These are phyloP conservation scores for Hibiscus syriacus DNA, from an alignment of 345 rosid genomes.

Conservation along the genomic window DNA sequence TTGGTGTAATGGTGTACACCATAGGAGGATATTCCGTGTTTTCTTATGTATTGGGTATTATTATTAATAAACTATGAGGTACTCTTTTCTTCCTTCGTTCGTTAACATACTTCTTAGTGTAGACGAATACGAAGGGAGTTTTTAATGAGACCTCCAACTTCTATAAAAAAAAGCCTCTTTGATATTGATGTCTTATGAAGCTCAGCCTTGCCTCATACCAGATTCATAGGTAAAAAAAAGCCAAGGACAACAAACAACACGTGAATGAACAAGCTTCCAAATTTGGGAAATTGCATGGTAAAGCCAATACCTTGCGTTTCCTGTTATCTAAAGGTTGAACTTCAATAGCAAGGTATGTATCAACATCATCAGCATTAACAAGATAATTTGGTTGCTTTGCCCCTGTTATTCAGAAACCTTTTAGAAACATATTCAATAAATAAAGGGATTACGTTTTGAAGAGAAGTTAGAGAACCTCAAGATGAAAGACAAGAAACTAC, in stretches of 20 bases:
- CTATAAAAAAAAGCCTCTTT: background rate
- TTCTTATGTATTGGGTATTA: too few species aligned
- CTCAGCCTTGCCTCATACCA: conserved; percentile 1
- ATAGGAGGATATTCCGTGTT: too few species aligned
- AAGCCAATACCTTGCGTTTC: conserved; percentile 77
- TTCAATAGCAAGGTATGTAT: conserved; percentile 88
- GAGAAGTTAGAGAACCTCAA: conserved; percentile 12
- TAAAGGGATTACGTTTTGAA: conserved; percentile 12
- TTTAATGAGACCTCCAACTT: too few species aligned
- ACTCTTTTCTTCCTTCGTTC: too few species aligned
- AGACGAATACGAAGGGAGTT: too few species aligned
- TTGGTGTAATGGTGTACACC: too few species aligned
- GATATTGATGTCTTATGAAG: background rate
- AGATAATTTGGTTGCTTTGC: conserved; percentile 97
- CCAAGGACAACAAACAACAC: background rate
- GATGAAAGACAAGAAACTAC: conserved; percentile 29
- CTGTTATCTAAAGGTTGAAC: conserved; percentile 93
- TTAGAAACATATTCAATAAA: conserved; percentile 13
- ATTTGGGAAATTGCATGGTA: background rate
- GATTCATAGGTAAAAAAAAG: background rate
- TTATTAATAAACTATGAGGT: too few species aligned
- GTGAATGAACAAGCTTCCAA: background rate
- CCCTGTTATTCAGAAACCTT: conserved; percentile 46
- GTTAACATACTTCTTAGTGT: too few species aligned
- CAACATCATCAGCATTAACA: conserved; percentile 93